phyloP scores from a whole-genome alignment of 768 basidiomycete species.

The Sarcomyxa edulis region DNA sequence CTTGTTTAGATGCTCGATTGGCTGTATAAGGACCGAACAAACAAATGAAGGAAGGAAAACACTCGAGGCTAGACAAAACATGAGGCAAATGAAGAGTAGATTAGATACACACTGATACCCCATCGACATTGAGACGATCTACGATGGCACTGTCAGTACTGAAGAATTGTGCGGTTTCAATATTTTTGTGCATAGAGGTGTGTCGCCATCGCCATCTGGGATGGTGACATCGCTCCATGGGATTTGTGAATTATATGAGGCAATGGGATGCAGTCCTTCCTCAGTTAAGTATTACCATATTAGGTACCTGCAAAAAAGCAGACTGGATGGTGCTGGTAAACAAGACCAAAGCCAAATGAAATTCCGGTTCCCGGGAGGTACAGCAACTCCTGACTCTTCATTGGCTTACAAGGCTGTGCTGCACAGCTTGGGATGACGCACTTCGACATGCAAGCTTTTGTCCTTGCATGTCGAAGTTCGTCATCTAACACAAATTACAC shows the following conservation, averaged over 20 bases:
- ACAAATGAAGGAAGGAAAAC: background rate
- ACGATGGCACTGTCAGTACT: conserved; percentile 74
- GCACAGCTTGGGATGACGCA: too few relatives aligned
- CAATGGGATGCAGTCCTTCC: conserved; percentile 1
- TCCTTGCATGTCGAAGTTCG: too few relatives aligned
- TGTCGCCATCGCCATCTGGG: conserved; percentile 84
- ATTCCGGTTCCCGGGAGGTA: too few relatives aligned
- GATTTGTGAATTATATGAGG: conserved; percentile 6
- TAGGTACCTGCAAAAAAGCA: too few relatives aligned
- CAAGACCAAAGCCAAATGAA: too few relatives aligned
- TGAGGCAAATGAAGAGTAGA: background rate
- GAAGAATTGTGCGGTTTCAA: conserved; percentile 73
- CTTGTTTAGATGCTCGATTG: conserved; percentile 62
- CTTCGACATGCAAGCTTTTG: too few relatives aligned
- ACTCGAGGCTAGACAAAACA: background rate
- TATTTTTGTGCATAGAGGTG: conserved; percentile 86
- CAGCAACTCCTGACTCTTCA: too few relatives aligned
- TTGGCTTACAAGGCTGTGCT: too few relatives aligned
- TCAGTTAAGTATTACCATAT: too few relatives aligned
- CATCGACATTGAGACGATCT: conserved; percentile 61
- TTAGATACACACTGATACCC: conserved; percentile 58
- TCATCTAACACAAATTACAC: too few relatives aligned
- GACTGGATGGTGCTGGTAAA: too few relatives aligned
- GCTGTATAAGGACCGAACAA: conserved; percentile 33
- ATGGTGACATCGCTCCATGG: conserved; percentile 70